phyloP scores from a whole-genome alignment of 208 protist genomes.

The Acanthamoeba triangularis region DNA sequence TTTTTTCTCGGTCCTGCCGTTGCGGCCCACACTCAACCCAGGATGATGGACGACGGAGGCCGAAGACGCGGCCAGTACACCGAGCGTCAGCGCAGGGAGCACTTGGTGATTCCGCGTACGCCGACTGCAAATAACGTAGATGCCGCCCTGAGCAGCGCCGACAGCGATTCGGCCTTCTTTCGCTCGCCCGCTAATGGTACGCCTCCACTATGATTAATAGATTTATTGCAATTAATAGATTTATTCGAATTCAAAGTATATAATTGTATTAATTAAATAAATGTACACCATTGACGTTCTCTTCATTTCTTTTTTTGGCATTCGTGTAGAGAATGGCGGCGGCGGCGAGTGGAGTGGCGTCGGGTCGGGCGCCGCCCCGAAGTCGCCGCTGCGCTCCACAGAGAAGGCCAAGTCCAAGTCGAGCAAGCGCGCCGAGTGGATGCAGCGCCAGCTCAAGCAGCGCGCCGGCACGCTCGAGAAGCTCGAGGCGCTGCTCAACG shows the following conservation, averaged over 20 bases:
- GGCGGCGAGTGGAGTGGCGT: not conserved
- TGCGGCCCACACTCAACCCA: not conserved
- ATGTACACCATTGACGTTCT: not conserved
- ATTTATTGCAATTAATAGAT: too few relatives aligned
- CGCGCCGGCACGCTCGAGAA: not conserved
- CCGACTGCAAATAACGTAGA: not conserved
- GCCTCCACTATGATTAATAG: not conserved
- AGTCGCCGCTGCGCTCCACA: not conserved
- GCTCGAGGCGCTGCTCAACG: conserved; percentile 4
- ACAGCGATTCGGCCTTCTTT: conserved; percentile 9
- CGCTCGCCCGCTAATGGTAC: not conserved
- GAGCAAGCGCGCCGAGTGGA: conserved; percentile 16
- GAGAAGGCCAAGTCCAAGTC: conserved; percentile 36
- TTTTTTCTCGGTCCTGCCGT: not conserved
- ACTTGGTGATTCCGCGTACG: not conserved
- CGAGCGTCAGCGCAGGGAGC: not conserved
- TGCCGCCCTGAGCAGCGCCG: not conserved
- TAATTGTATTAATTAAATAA: not conserved
- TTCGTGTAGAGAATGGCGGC: not conserved
- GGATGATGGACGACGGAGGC: not conserved
- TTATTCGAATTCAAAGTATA: too few relatives aligned
- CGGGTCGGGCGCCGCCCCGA: not conserved
- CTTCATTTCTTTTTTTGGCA: not conserved
- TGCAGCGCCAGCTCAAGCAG: conserved; percentile 13
- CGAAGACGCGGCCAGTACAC: too few relatives aligned